phyloP scores from a whole-genome alignment of 2,329 filamentous ascomycete species.

The Cytospora piceae region DNA sequence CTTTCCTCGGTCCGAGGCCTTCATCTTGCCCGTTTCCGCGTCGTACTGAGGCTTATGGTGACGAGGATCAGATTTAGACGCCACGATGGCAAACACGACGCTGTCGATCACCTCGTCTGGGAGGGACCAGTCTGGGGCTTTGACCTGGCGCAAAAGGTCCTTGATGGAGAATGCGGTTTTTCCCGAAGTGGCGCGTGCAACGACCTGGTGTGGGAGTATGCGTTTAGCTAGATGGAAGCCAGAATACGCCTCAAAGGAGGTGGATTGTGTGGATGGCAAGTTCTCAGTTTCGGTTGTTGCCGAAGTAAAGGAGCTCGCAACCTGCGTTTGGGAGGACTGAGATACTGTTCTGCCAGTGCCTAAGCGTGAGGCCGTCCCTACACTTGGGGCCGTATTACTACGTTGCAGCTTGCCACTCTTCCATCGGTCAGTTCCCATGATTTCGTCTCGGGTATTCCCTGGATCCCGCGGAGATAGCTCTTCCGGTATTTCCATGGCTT shows the following conservation, averaged over 20 bases:
- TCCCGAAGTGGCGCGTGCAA: slow-evolving; percentile 76
- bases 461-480: slow-evolving; percentile 45
- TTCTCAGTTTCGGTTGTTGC: slow-evolving; percentile 39
- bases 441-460: slow-evolving; percentile 66
- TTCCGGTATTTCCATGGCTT: slow-evolving; percentile 59
- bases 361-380: slow-evolving; percentile 33
- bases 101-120: slow-evolving; percentile 86
- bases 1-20: slow-evolving; percentile 68
- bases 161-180: slow-evolving; percentile 81
- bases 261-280: slow-evolving; percentile 43
- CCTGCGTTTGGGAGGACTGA: slow-evolving; percentile 25
- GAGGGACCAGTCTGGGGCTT: slow-evolving; percentile 78
- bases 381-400: slow-evolving; percentile 48
- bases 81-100: slow-evolving; percentile 86
- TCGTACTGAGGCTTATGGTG: slow-evolving; percentile 53
- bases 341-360: slow-evolving; percentile 32
- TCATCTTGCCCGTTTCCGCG: slow-evolving; percentile 50
- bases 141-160: slow-evolving; percentile 79
- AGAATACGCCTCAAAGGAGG: slow-evolving; percentile 84
- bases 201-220: slow-evolving; percentile 77
- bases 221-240: slow-evolving; percentile 81
- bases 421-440: slow-evolving; percentile 47
- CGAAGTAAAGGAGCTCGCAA: slow-evolving; percentile 17
- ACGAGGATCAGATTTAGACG: slow-evolving; percentile 83
- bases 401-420: slow-evolving; percentile 42